A percentile compares a stretch with the other conserved stretches of the same genome.
Conservation (phyloP, 164 flowering plant species). For the Vitis rotundifolia region DNA sequence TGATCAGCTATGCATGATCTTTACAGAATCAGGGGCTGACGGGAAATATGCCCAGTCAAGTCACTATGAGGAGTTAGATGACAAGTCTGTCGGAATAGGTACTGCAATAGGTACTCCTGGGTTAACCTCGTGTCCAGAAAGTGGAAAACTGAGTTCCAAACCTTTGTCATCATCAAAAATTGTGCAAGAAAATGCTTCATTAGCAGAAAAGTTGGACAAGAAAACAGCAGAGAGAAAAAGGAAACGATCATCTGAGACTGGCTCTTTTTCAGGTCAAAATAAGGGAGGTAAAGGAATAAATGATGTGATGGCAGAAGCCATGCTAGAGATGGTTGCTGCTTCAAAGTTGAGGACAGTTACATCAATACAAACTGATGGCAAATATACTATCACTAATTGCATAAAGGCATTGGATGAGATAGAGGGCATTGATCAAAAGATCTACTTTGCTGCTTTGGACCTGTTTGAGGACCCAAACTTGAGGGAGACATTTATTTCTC, state of each 20-base stretch:
- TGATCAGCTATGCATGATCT: slow-evolving; percentile 71
- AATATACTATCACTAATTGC: slow-evolving; percentile 52
- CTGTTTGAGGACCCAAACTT: slow-evolving; percentile 53
- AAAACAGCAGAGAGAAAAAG: slow-evolving; percentile 31
- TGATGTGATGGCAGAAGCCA: slow-evolving; percentile 46
- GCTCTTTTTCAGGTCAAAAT: slow-evolving; percentile 18
- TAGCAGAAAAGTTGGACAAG: slow-evolving; percentile 22
- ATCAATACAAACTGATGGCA: slow-evolving; percentile 13
- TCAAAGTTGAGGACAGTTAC: slow-evolving; percentile 35
- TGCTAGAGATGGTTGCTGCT: slow-evolving; percentile 54
- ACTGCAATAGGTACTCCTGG: slow-evolving; percentile 20
- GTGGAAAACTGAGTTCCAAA: slow-evolving; percentile 20
- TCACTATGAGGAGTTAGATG: slow-evolving; percentile 53
- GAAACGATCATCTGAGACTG: slow-evolving; percentile 40
- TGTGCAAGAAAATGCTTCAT: slow-evolving; percentile 20
- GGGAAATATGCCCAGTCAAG: slow-evolving; percentile 79
- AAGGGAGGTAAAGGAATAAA: slow-evolving; percentile 22
- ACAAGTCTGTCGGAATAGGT: slow-evolving; percentile 26
- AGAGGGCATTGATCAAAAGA: slow-evolving; percentile 32
- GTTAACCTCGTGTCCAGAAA: slow-evolving; percentile 18
- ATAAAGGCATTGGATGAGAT: slow-evolving; percentile 60
- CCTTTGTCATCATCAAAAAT: slow-evolving; percentile 24
- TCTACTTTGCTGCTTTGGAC: slow-evolving; percentile 62
- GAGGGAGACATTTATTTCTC: slow-evolving; percentile 57
- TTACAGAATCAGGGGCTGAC: slow-evolving; percentile 51